Evolutionary conservation across 306 rosid genomes (phyloP), one percentile per base, ranked within the genome.

Genomic region (Dryas octopetala): DNA sequence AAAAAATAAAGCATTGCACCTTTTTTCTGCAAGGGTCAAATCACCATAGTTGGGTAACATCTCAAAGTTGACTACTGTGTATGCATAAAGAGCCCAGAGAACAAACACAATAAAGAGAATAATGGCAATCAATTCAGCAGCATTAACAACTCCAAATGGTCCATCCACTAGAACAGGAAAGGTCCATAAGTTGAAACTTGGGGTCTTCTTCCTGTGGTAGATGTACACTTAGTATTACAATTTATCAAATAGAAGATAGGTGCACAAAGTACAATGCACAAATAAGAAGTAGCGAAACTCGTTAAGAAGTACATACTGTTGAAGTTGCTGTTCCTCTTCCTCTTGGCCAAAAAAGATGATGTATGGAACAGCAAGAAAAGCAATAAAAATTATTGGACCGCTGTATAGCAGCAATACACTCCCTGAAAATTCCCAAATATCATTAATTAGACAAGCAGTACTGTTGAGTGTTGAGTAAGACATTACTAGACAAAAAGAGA

Each of bases 131-230:
- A 88, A 55, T 77, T 91, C 96, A 48, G 91, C 65, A 28, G 86
- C 96, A 76, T 90, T 85, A 80, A 91, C 90, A 55, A 91, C 93
- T 55, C 91, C 93, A 51, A 91, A 83, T 16, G 96, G 91, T 48
- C 93, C 96, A 17, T 87, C 86, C 40, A 91, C 85, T 52, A 91
- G 47, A 81, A 88, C 89, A 40, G 96, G 96, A 63, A 91, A 82
- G 1, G 96, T 91, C 93, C 96, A 88, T 44, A 91, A 83, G 62
- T 90, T 75, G 66, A 78, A 88, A 12, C 88, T 82, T 38, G 96
- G 89, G 74, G 48, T 64, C 83, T 80, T 87, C 81, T 82, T 87
- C 83, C 91, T 89, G 76, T n/a, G 47, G 4, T 7, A 60, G 23
- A 76, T 14, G 3, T 63, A 32, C 38, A 61, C 54, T 10, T 23